Conservation (phyloP, 306 rosid species). For the Luffa aegyptiaca region DNA sequence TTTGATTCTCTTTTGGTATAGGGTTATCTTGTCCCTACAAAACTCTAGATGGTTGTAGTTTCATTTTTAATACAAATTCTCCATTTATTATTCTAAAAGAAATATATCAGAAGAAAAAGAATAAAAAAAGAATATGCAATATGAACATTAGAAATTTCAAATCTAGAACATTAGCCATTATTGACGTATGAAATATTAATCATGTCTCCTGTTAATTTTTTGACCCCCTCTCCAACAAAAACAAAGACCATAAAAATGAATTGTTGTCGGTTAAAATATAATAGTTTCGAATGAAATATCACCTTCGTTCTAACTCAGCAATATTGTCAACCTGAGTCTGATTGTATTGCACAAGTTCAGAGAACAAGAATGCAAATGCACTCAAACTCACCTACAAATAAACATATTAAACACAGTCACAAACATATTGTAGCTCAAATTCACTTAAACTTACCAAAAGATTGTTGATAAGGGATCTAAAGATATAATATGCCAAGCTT, state of each 20-base stretch:
- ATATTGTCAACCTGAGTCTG: constrained; percentile 97
- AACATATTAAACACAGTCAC: not conserved
- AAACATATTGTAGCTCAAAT: not conserved
- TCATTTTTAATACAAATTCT: not conserved
- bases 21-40: not conserved
- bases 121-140: not conserved
- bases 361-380: constrained; percentile 94
- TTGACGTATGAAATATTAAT: not conserved
- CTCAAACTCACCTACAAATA: constrained; percentile 87
- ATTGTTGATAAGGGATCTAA: not conserved
- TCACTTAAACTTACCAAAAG: not conserved
- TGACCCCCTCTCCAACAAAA: not conserved
- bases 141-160: not conserved
- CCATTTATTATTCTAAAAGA: not conserved
- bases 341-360: constrained; percentile 97
- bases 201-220: not conserved
- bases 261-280: not conserved
- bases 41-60: not conserved
- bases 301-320: constrained; percentile 94
- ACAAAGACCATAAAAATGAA: not conserved
- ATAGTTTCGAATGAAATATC: not conserved
- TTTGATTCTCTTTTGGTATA: not conserved
- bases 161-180: not conserved
- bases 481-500: not conserved
- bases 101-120: not conserved